Conservation (phyloP, 108 stramenopile species). For the Hondaea fermentalgiana region DNA sequence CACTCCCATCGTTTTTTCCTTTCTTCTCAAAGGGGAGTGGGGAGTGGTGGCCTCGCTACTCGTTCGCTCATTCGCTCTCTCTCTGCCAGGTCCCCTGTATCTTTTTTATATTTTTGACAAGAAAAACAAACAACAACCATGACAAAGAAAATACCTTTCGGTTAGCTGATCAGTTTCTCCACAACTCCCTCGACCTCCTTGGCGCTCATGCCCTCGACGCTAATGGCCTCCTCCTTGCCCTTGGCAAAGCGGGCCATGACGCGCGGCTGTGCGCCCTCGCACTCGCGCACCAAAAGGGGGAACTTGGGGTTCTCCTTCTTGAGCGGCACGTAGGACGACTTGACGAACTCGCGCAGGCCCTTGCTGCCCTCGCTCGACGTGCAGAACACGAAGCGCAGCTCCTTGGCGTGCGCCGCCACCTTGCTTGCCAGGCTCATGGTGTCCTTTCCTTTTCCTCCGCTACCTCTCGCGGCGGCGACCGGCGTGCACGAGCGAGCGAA, state of each 20-base stretch:
- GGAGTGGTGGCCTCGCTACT: too few relatives aligned
- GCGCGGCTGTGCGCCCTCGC: not conserved
- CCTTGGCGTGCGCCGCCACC: not conserved
- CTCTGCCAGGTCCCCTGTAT: too few relatives aligned
- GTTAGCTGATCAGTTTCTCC: not conserved
- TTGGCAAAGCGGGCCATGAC: not conserved
- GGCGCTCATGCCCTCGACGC: slow-evolving; percentile 7
- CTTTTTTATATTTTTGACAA: too few relatives aligned
- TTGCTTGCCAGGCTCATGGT: not conserved
- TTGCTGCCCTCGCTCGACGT: not conserved
- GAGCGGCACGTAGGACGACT: not conserved
- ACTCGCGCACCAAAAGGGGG: slow-evolving; percentile 7
- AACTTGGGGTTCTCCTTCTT: slow-evolving; percentile 22
- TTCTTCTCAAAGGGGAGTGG: too few relatives aligned
- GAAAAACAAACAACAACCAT: too few relatives aligned
- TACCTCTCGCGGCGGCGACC: too few relatives aligned
- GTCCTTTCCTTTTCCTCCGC: not conserved
- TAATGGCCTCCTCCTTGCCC: slow-evolving; percentile 10
- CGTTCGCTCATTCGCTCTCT: too few relatives aligned
- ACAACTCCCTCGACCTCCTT: slow-evolving; percentile 4
- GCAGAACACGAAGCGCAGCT: slow-evolving; percentile 21
- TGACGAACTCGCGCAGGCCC: not conserved
- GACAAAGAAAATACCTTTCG: not conserved
- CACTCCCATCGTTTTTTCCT: too few relatives aligned
- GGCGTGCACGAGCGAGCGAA: too few relatives aligned